Evolutionary conservation across 2,329 filamentous ascomycete species (phyloP).

Genomic region (Neophaeococcomyces mojaviensis): DNA sequence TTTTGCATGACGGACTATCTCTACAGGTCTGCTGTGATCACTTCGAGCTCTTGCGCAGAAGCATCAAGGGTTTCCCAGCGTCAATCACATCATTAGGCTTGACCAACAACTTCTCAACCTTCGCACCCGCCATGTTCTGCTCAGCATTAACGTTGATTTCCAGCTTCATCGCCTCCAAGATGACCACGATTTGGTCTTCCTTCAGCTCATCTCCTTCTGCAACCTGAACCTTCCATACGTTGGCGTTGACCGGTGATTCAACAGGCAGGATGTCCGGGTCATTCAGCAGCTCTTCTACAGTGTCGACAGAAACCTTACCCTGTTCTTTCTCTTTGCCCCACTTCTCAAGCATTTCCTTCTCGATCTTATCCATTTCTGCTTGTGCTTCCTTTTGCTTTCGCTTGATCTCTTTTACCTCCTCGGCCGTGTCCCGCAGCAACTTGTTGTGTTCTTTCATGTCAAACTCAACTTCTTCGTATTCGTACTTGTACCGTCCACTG

Average conservation of each 20-base stretch:
- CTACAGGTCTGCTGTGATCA: too few species aligned
- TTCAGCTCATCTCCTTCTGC: slow-evolving; percentile 36
- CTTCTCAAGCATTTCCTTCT: slow-evolving; percentile 30
- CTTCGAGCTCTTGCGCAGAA: slow-evolving; percentile 25
- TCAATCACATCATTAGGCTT: slow-evolving; percentile 34
- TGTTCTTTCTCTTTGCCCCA: slow-evolving; percentile 39
- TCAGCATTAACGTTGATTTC: slow-evolving; percentile 41
- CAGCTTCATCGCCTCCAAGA: slow-evolving; percentile 53
- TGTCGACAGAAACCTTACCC: slow-evolving; percentile 43
- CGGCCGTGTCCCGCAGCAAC: slow-evolving; percentile 38
- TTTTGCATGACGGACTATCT: too few species aligned
- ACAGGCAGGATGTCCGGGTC: slow-evolving; percentile 33
- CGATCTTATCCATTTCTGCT: slow-evolving; percentile 34
- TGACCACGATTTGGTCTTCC: slow-evolving; percentile 37
- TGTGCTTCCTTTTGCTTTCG: slow-evolving; percentile 42
- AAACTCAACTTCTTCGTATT: slow-evolving; percentile 44
- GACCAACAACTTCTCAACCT: slow-evolving; percentile 34
- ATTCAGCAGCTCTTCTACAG: slow-evolving; percentile 43
- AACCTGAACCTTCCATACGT: slow-evolving; percentile 46
- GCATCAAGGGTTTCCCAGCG: slow-evolving; percentile 28
- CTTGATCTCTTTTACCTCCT: slow-evolving; percentile 42
- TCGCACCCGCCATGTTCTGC: slow-evolving; percentile 23
- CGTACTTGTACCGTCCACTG: slow-evolving; percentile 45
- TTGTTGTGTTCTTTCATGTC: slow-evolving; percentile 51
- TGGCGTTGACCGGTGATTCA: slow-evolving; percentile 42